Evolutionary conservation across 139 green algal genomes (phyloP).

Genomic region (Micractinium conductrix): DNA sequence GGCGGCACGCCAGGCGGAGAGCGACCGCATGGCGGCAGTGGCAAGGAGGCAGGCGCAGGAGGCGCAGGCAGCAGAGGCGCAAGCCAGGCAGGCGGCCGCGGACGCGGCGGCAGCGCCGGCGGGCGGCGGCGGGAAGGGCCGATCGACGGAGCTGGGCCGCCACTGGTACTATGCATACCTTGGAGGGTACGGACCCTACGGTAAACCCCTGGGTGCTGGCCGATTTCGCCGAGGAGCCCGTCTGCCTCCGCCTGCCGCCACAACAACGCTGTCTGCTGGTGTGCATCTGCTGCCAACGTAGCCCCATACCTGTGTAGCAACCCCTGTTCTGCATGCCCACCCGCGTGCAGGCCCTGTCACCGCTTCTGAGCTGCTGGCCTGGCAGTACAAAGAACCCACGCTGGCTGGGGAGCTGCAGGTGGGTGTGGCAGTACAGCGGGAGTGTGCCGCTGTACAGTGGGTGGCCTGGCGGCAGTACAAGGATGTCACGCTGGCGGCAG

Average conservation of each 20-base stretch:
- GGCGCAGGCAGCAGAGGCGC: background rate
- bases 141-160: background rate
- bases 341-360: background rate
- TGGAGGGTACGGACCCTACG: too few relatives aligned
- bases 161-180: too few relatives aligned
- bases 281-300: background rate
- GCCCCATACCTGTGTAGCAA: background rate
- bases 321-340: background rate
- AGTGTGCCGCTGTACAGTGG: too few relatives aligned
- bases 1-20: background rate
- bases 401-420: conserved; percentile 15
- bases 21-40: background rate
- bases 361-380: conserved; percentile 10
- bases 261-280: background rate
- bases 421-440: background rate
- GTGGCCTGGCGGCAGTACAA: too few relatives aligned
- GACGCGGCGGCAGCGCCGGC: background rate
- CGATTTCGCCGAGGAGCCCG: too few relatives aligned
- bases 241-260: background rate
- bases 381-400: conserved; percentile 1
- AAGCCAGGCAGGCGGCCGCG: background rate
- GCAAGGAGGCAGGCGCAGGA: background rate
- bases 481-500: too few relatives aligned
- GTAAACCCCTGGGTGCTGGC: too few relatives aligned
- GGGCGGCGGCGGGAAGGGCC: background rate